Base-by-base conservation (phyloP, 768 basidiomycete species). In the Naganishia onofrii region DNA sequence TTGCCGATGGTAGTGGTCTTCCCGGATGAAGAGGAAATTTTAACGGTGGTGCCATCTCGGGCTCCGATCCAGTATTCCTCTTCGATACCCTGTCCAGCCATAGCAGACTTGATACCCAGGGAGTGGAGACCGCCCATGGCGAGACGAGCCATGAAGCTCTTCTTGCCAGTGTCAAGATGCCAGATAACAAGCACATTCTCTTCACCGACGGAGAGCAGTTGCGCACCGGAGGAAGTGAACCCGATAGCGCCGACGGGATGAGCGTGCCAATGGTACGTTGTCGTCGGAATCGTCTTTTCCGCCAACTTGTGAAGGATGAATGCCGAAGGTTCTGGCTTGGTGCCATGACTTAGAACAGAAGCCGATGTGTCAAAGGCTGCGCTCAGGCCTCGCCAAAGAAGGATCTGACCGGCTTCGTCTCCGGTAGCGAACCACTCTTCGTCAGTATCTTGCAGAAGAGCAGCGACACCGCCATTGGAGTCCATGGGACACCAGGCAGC, bases 171-270 rank as follows among this genome's bases (percentile, higher is more conserved):
- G 72, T 92, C 89, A 51, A 99, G 79, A 77, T 96, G 92, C 96
- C 96, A 99, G 70, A 95, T 89, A 46, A 98, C 94, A n/a, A 99
- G 81, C 12, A 97, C 95, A 36, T 90, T 86, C 79, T 98, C 96
- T 80, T 96, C 92, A 54, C 96, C 96, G 72, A 93, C 95, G 71
- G 91, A 94, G 57, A 98, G 82, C 21, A 99, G 82, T 79, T 96
- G 95, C 9, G 92, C 89, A 15, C 96, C 96, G 73, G 95, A 93
- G 15, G 88, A 81, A 0, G 93, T 91, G 80, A 98, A 99, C 0
- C 88, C 84, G 31, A 99, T 79, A 0, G 92, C 89, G 3, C 90
- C 88, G 21, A 98, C 91, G 3, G 92, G 87, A 78, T 98, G 95
- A 2, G 95, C 90, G 78, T 99, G 96, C 96, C 96, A 99, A 81